phyloP scores from a whole-genome alignment of 176 grass and related monocot species.

The Raddia distichophylla region DNA sequence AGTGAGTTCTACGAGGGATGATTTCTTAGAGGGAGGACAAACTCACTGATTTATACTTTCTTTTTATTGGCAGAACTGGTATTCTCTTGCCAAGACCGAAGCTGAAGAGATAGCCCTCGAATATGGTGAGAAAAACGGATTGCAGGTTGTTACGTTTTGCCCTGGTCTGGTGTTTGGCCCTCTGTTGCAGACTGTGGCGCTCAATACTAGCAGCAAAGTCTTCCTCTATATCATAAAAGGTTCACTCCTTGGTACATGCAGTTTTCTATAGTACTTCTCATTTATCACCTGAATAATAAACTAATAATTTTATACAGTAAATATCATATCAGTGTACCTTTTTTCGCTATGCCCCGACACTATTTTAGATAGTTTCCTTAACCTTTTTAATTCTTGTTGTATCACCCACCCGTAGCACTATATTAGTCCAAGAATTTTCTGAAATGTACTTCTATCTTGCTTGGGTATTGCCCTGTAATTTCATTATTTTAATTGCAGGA shows the following conservation, averaged over 20 bases:
- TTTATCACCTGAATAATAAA: not conserved
- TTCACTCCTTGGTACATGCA: not conserved
- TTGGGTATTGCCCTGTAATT: not conserved
- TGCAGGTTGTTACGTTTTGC: constrained; percentile 33
- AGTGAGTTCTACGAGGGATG: not conserved
- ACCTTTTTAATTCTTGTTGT: not conserved
- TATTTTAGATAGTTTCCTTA: not conserved
- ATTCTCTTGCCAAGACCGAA: constrained; percentile 47
- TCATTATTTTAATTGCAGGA: not conserved
- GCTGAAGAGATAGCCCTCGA: constrained; percentile 53
- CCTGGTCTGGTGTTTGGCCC: constrained; percentile 40
- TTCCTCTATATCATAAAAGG: constrained; percentile 35
- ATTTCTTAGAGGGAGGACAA: not conserved
- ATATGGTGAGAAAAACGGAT: constrained; percentile 32
- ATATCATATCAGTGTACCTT: no score
- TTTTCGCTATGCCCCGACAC: not conserved
- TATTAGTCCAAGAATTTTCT: not conserved
- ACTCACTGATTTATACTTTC: not conserved
- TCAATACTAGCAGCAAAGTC: constrained; percentile 41
- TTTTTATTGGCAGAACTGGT: constrained; percentile 43
- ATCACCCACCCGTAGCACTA: not conserved
- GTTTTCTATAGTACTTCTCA: not conserved
- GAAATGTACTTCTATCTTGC: not conserved
- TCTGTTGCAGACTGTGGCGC: constrained; percentile 28
- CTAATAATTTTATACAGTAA: no score